phyloP scores from a whole-genome alignment of 2,329 filamentous ascomycete genomes.

The Trichoderma sp. region DNA sequence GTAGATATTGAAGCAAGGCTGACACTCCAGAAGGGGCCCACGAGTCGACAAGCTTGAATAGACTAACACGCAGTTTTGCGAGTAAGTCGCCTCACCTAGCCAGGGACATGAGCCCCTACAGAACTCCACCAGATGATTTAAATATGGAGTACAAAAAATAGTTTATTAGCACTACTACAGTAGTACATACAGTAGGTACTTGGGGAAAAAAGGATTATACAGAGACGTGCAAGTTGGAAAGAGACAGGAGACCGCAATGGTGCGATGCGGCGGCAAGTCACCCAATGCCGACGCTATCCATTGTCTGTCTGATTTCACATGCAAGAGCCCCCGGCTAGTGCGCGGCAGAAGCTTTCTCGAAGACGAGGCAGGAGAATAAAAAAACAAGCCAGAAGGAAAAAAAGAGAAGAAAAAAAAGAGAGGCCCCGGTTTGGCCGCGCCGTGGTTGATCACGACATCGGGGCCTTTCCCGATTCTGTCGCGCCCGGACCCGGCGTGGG shows the following conservation, averaged over 20 bases:
- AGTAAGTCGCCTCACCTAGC: not conserved
- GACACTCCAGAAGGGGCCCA: not conserved
- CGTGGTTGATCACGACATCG: constrained; percentile 24
- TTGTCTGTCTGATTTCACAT: not conserved
- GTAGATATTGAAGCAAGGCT: not conserved
- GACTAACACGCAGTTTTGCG: not conserved
- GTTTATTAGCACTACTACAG: not conserved
- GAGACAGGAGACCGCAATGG: not conserved
- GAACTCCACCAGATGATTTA: not conserved
- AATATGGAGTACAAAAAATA: not conserved
- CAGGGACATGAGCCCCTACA: not conserved
- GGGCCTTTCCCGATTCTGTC: constrained; percentile 24
- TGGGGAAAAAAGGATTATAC: not conserved
- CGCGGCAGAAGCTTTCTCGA: constrained; percentile 5
- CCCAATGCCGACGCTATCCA: constrained; percentile 21
- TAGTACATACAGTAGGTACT: not conserved
- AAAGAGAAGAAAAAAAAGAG: not conserved
- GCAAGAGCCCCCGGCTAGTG: not conserved
- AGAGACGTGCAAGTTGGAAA: not conserved
- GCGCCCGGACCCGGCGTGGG: constrained; percentile 21
- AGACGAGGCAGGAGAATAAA: not conserved
- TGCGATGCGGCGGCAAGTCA: constrained; percentile 1
- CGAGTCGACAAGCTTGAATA: not conserved
- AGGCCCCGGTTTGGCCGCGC: not conserved
- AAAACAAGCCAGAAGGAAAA: not conserved